Evolutionary conservation across 257 asterid species (phyloP).

Genomic region (Lycium barbarum): DNA sequence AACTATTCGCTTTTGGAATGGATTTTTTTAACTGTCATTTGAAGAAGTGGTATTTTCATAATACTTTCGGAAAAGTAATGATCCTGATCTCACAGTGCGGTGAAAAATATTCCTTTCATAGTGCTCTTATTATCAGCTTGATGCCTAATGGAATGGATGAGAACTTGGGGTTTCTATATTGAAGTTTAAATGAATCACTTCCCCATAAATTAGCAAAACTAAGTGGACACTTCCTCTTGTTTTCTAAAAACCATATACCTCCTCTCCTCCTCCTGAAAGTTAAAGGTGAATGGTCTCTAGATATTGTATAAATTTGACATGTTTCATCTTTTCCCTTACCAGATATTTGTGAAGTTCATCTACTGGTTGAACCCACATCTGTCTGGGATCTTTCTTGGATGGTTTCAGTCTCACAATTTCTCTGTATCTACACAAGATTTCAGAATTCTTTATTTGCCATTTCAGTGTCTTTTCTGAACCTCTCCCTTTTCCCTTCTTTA

Average conservation of each 20-base stretch:
- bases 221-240: not conserved
- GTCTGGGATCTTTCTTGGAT: not conserved
- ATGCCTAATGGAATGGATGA: not conserved
- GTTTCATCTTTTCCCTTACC: not conserved
- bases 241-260: not conserved
- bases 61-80: not conserved
- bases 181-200: not conserved
- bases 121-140: not conserved
- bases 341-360: not conserved
- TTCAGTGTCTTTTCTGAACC: not conserved
- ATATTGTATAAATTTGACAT: not conserved
- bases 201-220: constrained; percentile 6
- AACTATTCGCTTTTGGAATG: not conserved
- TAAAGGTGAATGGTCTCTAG: not conserved
- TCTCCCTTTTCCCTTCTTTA: not conserved
- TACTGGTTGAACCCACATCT: not conserved
- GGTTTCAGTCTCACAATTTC: not conserved
- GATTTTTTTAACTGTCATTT: not conserved
- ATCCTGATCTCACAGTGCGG: not conserved
- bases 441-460: not conserved
- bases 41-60: not conserved
- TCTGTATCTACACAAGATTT: not conserved
- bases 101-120: not conserved
- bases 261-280: not conserved
- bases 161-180: not conserved